Percentiles rank a stretch among this genome's conserved stretches.
These are phyloP conservation scores for Suillus ampliporus DNA, from an alignment of 768 basidiomycete species.

Conservation along the genomic window DNA sequence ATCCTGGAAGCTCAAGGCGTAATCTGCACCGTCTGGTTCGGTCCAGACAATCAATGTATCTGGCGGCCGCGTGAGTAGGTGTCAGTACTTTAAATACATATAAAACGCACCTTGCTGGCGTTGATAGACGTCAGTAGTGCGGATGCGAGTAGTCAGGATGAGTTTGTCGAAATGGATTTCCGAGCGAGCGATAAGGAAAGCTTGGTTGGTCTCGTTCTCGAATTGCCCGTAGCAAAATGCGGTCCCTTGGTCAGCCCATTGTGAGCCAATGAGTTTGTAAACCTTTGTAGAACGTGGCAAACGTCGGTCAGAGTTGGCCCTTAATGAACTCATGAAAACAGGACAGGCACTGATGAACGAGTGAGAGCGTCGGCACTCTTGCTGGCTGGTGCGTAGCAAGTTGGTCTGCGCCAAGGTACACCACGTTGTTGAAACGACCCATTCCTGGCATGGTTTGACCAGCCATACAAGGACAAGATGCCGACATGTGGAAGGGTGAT, in stretches of 20 bases:
- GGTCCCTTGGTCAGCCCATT: slow-evolving; percentile 97
- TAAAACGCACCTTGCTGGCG: slow-evolving; percentile 75
- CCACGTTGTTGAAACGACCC: slow-evolving; percentile 34
- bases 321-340: slow-evolving; percentile 39
- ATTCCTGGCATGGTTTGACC: slow-evolving; percentile 25
- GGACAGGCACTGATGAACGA: slow-evolving; percentile 26
- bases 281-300: slow-evolving; percentile 60
- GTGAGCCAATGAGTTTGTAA: slow-evolving; percentile 88
- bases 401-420: slow-evolving; percentile 15
- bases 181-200: slow-evolving; percentile 82
- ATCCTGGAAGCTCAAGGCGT: slow-evolving; percentile 97
- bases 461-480: slow-evolving; percentile 21
- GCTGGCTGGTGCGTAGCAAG: slow-evolving; percentile 24
- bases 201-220: slow-evolving; percentile 76
- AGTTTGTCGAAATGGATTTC: slow-evolving; percentile 74
- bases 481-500: slow-evolving; percentile 21
- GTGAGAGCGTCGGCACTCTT: slow-evolving; percentile 20
- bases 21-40: slow-evolving; percentile 92
- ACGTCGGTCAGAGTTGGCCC: slow-evolving; percentile 35
- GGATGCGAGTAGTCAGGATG: slow-evolving; percentile 81
- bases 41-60: slow-evolving; percentile 99
- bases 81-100: slow-evolving; percentile 4
- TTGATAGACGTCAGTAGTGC: slow-evolving; percentile 84
- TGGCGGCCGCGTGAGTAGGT: slow-evolving; percentile 39
- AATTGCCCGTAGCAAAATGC: slow-evolving; percentile 95